Evolutionary conservation across 1,284 basidiomycete genomes (phyloP), one percentile per base, ranked within the genome.

Genomic region (Heimioporus retisporus): DNA sequence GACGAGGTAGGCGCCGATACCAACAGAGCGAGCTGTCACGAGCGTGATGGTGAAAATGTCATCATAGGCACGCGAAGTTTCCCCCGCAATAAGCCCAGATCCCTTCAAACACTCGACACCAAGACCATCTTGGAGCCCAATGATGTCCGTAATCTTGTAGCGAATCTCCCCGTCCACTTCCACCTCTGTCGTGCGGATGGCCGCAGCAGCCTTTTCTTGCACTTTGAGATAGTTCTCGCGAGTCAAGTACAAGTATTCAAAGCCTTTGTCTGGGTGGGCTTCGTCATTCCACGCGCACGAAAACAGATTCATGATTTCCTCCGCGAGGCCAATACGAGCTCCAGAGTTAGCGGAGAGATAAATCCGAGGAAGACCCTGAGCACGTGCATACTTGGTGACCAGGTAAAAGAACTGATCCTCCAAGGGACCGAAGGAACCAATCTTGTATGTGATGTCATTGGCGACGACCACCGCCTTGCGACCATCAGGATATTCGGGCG

Each of bases 11-110:
- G 98, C 98, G 78, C 98, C 98, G 75, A 99, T 99, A 83, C 98
- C 98, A 73, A 99, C 98, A 8, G 97, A 99, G 64, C 98, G 95
- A 72, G 97, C 98, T 55, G 97, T 98, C 73, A 99, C 97, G 75
- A 99, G 91, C 25, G 98, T 99, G 80, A 99, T 97, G 61, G 98
- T 99, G 86, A 99, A 99, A 80, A 99, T 98, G 79, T 99, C 96
- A 75, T 99, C 96, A 81, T 98, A 98, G 0, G 98, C 98, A 55
- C 98, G 91, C 58, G 97, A 98, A 0, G 98, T 99, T 82, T 98
- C 98, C 69, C 98, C 98, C 53, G 98, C 98, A 77, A 99, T 99
- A 74, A 99, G 90, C 82, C 98, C 98, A 53, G 97, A 98, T 55
- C 98, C 98, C 76, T 88, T 94, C 77, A 99, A 85, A 71, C 93